Evolutionary conservation across 139 green algal genomes (phyloP).

Genomic region (Chlamydomonas sp.): DNA sequence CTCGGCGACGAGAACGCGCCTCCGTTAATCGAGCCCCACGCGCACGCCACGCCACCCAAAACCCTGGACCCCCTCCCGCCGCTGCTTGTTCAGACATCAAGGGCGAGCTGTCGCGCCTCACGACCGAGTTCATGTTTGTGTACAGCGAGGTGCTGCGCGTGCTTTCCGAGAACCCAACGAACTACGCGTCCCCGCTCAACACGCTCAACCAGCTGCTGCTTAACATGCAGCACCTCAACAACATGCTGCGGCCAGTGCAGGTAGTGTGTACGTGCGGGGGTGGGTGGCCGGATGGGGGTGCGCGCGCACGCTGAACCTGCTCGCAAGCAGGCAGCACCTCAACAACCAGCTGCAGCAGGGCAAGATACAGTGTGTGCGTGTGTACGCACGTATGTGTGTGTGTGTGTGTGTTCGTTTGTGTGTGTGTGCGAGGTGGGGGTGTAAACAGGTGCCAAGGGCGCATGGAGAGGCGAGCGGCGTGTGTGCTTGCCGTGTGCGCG

Average conservation of each 20-base stretch:
- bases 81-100: conserved; percentile 31
- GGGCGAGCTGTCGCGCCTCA: conserved; percentile 33
- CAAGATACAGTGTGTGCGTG: background rate
- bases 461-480: background rate
- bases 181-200: conserved; percentile 22
- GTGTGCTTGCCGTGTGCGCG: background rate
- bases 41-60: too few relatives aligned
- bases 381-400: background rate
- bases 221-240: conserved; percentile 42
- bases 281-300: background rate
- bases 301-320: too few relatives aligned
- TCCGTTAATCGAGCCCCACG: too few relatives aligned
- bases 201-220: conserved; percentile 24
- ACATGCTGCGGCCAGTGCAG: conserved; percentile 32
- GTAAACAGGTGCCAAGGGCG: background rate
- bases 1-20: too few relatives aligned
- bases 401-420: background rate
- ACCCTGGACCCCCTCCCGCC: background rate
- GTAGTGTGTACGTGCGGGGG: conserved; percentile 10
- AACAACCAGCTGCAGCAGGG: background rate
- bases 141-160: conserved; percentile 38
- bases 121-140: conserved; percentile 31
- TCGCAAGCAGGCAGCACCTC: too few relatives aligned
- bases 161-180: conserved; percentile 24
- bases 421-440: background rate